These are phyloP conservation scores for Hortaea sp. DNA, from an alignment of 2,329 filamentous ascomycete species.

Conservation along the genomic window DNA sequence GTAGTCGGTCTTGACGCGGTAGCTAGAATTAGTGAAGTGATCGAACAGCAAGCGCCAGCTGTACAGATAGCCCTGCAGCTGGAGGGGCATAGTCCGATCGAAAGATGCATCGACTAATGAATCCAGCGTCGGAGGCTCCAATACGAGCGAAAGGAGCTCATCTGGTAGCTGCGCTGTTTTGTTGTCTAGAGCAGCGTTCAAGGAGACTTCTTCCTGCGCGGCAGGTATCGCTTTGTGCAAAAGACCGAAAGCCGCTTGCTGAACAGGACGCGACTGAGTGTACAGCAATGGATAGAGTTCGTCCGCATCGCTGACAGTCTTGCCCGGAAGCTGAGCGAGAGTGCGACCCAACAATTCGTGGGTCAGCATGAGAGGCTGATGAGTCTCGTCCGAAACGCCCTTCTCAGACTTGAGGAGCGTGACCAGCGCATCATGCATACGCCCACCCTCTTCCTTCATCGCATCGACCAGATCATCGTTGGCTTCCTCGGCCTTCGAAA, in stretches of 20 bases:
- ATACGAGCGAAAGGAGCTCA: slow-evolving; percentile 72
- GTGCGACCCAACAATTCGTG: slow-evolving; percentile 64
- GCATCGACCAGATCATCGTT: slow-evolving; percentile 82
- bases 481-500: slow-evolving; percentile 49
- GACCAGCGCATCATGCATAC: slow-evolving; percentile 50
- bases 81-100: slow-evolving; percentile 53
- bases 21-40: slow-evolving; percentile 53
- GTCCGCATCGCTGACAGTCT: slow-evolving; percentile 41
- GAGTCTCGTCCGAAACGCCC: slow-evolving; percentile 41
- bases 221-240: slow-evolving; percentile 71
- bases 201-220: slow-evolving; percentile 68
- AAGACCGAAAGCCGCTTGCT: slow-evolving; percentile 69
- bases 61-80: slow-evolving; percentile 69
- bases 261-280: slow-evolving; percentile 63
- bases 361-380: slow-evolving; percentile 64
- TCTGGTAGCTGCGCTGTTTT: slow-evolving; percentile 65
- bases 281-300: slow-evolving; percentile 69
- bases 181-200: slow-evolving; percentile 66
- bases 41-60: slow-evolving; percentile 89
- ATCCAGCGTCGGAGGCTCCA: slow-evolving; percentile 66
- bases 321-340: slow-evolving; percentile 52
- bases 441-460: slow-evolving; percentile 50
- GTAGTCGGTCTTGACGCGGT: slow-evolving; percentile 75
- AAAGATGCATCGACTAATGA: slow-evolving; percentile 56
- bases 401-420: slow-evolving; percentile 46